Percentiles rank a stretch among this genome's conserved stretches.
Evolutionary conservation across 495 filamentous ascomycete species (phyloP).

Genomic region (Aspergillus asperescens): DNA sequence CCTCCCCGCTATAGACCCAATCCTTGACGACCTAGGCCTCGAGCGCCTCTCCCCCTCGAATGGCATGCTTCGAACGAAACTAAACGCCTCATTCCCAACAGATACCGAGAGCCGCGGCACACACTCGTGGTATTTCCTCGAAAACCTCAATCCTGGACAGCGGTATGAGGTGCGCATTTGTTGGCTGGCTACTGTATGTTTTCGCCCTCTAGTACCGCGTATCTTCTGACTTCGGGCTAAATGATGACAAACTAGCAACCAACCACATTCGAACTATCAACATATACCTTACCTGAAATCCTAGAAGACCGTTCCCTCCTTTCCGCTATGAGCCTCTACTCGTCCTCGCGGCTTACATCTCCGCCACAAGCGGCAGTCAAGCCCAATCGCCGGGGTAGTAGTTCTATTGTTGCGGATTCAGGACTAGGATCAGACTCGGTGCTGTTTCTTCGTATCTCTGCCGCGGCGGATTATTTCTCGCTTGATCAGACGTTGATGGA

Average conservation of each 20-base stretch:
- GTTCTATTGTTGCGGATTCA: constrained; percentile 17
- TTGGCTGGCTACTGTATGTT: constrained; percentile 91
- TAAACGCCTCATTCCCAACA: constrained; percentile 64
- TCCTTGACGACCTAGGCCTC: constrained; percentile 60
- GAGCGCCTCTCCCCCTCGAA: constrained; percentile 54
- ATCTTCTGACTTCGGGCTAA: constrained; percentile 1
- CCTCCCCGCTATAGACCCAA: constrained; percentile 51
- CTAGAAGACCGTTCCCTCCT: constrained; percentile 57
- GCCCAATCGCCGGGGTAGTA: background rate
- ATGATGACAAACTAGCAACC: constrained; percentile 97
- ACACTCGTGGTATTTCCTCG: constrained; percentile 78
- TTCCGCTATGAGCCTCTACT: constrained; percentile 58
- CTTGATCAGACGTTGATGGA: constrained; percentile 68
- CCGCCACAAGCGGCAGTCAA: background rate
- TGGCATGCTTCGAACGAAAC: constrained; percentile 51
- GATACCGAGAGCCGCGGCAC: constrained; percentile 46
- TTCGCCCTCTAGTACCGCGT: too few relatives aligned
- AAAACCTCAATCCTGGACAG: constrained; percentile 62
- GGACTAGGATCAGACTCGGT: constrained; percentile 44
- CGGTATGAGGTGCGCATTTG: constrained; percentile 92
- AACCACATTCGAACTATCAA: constrained; percentile 67
- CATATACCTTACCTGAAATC: constrained; percentile 53
- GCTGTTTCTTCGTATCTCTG: constrained; percentile 71
- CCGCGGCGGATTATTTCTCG: constrained; percentile 81
- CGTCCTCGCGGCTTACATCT: constrained; percentile 42